These are phyloP conservation scores for Annona squamosa DNA, from an alignment of 164 flowering plant genomes.

Conservation along the genomic window DNA sequence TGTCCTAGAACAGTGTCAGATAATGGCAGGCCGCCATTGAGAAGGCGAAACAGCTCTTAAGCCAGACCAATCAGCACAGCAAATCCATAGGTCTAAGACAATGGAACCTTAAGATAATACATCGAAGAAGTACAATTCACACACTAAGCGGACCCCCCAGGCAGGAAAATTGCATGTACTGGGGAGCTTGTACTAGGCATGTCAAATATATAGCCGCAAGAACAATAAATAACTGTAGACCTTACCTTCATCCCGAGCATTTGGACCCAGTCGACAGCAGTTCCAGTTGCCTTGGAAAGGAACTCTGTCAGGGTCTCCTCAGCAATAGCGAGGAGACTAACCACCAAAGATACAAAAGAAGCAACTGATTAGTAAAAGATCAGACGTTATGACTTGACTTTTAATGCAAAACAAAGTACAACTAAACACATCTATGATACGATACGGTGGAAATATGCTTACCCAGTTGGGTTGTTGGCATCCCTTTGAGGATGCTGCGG, in stretches of 20 bases:
- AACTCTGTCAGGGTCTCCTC: constrained; percentile 97
- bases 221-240: not conserved
- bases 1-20: not conserved
- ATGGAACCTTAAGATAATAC: not conserved
- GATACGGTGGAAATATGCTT: not conserved
- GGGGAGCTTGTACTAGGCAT: not conserved
- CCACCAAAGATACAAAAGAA: not conserved
- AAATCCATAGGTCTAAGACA: not conserved
- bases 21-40: not conserved
- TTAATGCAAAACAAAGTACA: too few relatives aligned
- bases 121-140: not conserved
- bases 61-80: not conserved
- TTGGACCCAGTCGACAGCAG: constrained; percentile 98
- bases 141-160: not conserved
- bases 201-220: not conserved
- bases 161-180: not conserved
- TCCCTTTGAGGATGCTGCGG: constrained; percentile 70
- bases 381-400: not conserved
- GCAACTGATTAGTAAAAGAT: not conserved
- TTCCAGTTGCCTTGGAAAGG: constrained; percentile 94
- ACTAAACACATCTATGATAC: not conserved
- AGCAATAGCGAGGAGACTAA: constrained; percentile 61
- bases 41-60: not conserved
- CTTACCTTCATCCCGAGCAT: constrained; percentile 96
- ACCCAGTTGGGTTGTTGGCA: constrained; percentile 63